A percentile compares a stretch with the other conserved stretches of the same genome.
Evolutionary conservation across 495 filamentous ascomycete species (phyloP).

Genomic region (Rusavskia elegans): DNA sequence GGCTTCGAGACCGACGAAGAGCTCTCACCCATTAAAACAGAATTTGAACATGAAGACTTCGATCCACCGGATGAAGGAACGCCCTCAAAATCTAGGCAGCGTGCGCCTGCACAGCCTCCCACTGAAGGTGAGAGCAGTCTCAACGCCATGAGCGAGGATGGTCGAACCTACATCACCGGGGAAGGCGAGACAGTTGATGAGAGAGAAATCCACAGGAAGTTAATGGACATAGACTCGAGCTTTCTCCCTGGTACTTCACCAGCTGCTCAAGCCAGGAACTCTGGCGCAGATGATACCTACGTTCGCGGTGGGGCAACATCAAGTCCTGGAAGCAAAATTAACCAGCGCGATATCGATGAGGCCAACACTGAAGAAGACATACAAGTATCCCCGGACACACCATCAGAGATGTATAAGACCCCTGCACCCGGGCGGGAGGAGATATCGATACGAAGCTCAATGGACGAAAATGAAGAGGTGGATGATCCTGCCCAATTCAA

Average conservation of each 20-base stretch:
- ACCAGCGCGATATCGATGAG: not conserved
- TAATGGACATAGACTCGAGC: constrained; percentile 81
- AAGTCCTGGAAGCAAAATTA: not conserved
- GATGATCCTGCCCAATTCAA: constrained; percentile 18
- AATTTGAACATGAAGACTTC: constrained; percentile 15
- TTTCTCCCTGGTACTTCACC: constrained; percentile 45
- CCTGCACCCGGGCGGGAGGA: constrained; percentile 23
- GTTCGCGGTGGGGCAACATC: constrained; percentile 26
- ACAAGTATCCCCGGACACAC: constrained; percentile 23
- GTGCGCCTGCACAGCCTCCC: not conserved
- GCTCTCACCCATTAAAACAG: constrained; percentile 22
- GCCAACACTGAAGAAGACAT: constrained; percentile 1
- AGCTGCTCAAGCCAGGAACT: constrained; percentile 9
- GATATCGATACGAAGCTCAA: constrained; percentile 10
- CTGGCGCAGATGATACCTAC: constrained; percentile 45
- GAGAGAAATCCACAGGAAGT: constrained; percentile 47
- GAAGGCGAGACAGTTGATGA: constrained; percentile 41
- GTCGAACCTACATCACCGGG: constrained; percentile 17
- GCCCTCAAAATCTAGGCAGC: not conserved
- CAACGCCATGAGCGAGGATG: constrained; percentile 21
- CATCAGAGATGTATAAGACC: constrained; percentile 30
- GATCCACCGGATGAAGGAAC: not conserved
- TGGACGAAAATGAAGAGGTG: constrained; percentile 12
- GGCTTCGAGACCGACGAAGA: constrained; percentile 23
- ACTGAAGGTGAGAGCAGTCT: constrained; percentile 13